phyloP scores from a whole-genome alignment of 768 basidiomycete genomes.

The Leccinum sublutescens region DNA sequence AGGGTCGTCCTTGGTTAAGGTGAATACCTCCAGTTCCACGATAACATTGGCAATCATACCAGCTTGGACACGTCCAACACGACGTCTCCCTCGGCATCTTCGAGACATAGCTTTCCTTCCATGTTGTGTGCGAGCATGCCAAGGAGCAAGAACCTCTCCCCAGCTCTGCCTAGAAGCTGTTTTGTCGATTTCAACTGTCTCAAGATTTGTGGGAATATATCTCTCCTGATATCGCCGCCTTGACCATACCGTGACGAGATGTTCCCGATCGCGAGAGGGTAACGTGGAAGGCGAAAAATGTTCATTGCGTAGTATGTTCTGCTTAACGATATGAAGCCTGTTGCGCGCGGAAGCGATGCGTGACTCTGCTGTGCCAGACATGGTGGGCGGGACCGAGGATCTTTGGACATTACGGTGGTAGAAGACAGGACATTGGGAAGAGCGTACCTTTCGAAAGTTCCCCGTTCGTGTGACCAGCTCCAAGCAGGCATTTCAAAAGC shows the following conservation, averaged over 20 bases:
- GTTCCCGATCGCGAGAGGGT: conserved; percentile 82
- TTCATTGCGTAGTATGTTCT: conserved; percentile 91
- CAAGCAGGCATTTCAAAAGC: conserved; percentile 96
- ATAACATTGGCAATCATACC: conserved; percentile 38
- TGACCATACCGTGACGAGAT: conserved; percentile 76
- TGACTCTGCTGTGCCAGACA: conserved; percentile 84
- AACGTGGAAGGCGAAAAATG: conserved; percentile 96
- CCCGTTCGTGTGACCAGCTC: conserved; percentile 84
- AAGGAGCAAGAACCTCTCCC: conserved; percentile 87
- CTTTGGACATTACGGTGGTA: conserved; percentile 29
- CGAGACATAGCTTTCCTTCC: conserved; percentile 87
- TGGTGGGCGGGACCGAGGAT: conserved; percentile 51
- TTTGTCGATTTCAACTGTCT: conserved; percentile 89
- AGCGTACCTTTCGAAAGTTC: conserved; percentile 82
- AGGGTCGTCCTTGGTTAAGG: conserved; percentile 64
- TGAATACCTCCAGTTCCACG: conserved; percentile 11
- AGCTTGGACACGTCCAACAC: conserved; percentile 85
- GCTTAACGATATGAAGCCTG: conserved; percentile 86
- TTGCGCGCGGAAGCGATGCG: conserved; percentile 79
- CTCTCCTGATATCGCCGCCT: conserved; percentile 9
- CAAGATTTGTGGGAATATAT: conserved; percentile 18
- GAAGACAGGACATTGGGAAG: neutral
- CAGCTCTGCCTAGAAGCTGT: conserved; percentile 87
- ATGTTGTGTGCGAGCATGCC: conserved; percentile 91
- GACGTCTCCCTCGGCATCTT: conserved; percentile 91